Percentiles rank a stretch among this genome's conserved stretches.
These are phyloP conservation scores for Fusarium mangiferae DNA, from an alignment of 2,329 filamentous ascomycete species.

Conservation along the genomic window DNA sequence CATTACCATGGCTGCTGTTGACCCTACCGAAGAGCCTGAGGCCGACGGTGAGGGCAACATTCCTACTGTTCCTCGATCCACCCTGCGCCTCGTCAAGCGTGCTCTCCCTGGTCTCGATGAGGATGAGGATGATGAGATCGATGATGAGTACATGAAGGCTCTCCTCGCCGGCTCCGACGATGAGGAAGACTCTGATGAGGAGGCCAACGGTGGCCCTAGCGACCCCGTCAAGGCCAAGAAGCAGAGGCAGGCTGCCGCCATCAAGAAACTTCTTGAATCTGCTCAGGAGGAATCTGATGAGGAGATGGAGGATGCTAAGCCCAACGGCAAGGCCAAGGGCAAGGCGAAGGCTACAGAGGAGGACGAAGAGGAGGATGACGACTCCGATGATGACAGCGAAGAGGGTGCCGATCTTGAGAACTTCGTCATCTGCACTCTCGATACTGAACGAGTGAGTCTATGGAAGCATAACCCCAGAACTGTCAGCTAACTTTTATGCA, in stretches of 20 bases:
- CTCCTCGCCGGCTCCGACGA: slow-evolving; percentile 62
- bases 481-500: slow-evolving; percentile 41
- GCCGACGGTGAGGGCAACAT: slow-evolving; percentile 70
- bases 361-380: slow-evolving; percentile 68
- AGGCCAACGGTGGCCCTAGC: slow-evolving; percentile 88
- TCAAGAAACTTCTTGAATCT: slow-evolving; percentile 80
- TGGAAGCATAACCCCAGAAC: not conserved
- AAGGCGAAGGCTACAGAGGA: slow-evolving; percentile 73
- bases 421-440: slow-evolving; percentile 94
- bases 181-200: slow-evolving; percentile 64
- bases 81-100: slow-evolving; percentile 88
- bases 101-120: slow-evolving; percentile 66
- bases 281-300: slow-evolving; percentile 72
- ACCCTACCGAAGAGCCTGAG: slow-evolving; percentile 82
- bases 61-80: slow-evolving; percentile 77
- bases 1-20: slow-evolving; percentile 98
- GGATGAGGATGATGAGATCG: slow-evolving; percentile 71
- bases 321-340: slow-evolving; percentile 73
- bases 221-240: slow-evolving; percentile 91
- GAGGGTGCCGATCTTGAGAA: slow-evolving; percentile 80
- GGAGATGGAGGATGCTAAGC: slow-evolving; percentile 77
- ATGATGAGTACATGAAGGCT: slow-evolving; percentile 71
- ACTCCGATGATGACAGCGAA: slow-evolving; percentile 72
- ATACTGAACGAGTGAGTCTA: slow-evolving; percentile 82
- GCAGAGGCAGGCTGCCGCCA: slow-evolving; percentile 79